A percentile compares a stretch with the other conserved stretches of the same genome.
Conservation (phyloP, 176 grass and related monocot genomes). For the Bolboschoenus planiculmis region DNA sequence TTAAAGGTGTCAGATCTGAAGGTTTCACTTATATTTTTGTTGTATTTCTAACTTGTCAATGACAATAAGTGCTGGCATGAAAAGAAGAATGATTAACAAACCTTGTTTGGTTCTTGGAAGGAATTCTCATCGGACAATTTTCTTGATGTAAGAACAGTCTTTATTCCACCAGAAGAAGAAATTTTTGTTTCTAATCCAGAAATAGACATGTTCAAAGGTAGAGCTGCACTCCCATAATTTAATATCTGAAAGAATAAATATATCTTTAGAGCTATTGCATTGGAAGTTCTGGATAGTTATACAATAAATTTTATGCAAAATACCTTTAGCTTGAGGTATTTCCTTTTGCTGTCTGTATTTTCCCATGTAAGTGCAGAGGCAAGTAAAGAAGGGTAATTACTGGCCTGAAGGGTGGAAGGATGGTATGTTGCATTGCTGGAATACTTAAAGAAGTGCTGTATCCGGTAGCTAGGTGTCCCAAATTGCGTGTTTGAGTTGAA, state of each 20-base stretch:
- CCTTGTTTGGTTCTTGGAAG: constrained; percentile 82
- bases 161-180: constrained; percentile 42
- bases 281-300: neutral
- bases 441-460: constrained; percentile 91
- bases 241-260: constrained; percentile 42
- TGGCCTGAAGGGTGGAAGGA: constrained; percentile 53
- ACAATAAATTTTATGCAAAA: constrained; percentile 4
- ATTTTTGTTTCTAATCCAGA: constrained; percentile 54
- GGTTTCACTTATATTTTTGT: neutral
- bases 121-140: constrained; percentile 72
- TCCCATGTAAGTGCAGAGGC: constrained; percentile 83
- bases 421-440: constrained; percentile 64
- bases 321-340: constrained; percentile 83
- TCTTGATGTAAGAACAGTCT: constrained; percentile 66
- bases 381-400: constrained; percentile 50
- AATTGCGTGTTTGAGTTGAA: constrained; percentile 85
- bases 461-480: constrained; percentile 96
- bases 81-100: constrained; percentile 21
- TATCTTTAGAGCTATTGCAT: constrained; percentile 12
- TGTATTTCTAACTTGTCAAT: neutral
- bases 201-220: constrained; percentile 49
- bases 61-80: neutral
- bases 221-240: constrained; percentile 55
- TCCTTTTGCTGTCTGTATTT: constrained; percentile 35
- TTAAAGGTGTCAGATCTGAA: neutral